These are phyloP conservation scores for Sphaerulina populicola DNA, from an alignment of 2,329 filamentous ascomycete genomes.

Conservation along the genomic window DNA sequence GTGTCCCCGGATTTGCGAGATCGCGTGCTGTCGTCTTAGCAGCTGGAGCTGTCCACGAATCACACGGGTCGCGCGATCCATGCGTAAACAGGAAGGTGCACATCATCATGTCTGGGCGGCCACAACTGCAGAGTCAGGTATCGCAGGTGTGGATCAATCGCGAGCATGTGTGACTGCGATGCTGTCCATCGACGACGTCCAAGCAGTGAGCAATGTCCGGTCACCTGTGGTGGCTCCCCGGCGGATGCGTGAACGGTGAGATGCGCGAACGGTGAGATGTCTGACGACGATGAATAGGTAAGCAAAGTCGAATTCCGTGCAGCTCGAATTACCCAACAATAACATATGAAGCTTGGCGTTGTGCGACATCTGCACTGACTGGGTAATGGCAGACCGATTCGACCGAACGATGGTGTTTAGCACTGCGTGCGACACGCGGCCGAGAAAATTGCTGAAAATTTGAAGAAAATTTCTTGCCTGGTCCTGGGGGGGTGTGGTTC, in stretches of 20 bases:
- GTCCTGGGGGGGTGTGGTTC: too few species aligned
- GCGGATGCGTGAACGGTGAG: neutral
- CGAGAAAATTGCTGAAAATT: neutral
- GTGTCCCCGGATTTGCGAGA: neutral
- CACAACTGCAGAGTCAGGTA: too few species aligned
- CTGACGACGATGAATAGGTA: neutral
- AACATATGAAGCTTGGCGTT: neutral
- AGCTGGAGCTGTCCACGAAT: neutral
- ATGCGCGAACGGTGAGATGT: neutral
- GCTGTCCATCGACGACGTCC: too few species aligned
- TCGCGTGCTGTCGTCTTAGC: neutral
- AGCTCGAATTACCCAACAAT: neutral
- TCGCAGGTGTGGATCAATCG: too few species aligned
- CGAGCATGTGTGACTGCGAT: too few species aligned
- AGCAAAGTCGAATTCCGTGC: neutral
- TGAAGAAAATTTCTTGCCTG: neutral
- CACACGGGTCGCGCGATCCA: too few species aligned
- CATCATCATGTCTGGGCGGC: too few species aligned
- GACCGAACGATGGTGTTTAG: too few species aligned
- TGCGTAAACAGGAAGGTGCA: too few species aligned
- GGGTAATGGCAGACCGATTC: too few species aligned
- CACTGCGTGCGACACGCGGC: conserved; percentile 1
- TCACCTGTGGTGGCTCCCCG: neutral
- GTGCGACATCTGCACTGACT: neutral
- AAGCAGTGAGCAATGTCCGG: too few species aligned